Evolutionary conservation across 176 grass and related monocot genomes (phyloP).

Genomic region (Aegilops longissima): DNA sequence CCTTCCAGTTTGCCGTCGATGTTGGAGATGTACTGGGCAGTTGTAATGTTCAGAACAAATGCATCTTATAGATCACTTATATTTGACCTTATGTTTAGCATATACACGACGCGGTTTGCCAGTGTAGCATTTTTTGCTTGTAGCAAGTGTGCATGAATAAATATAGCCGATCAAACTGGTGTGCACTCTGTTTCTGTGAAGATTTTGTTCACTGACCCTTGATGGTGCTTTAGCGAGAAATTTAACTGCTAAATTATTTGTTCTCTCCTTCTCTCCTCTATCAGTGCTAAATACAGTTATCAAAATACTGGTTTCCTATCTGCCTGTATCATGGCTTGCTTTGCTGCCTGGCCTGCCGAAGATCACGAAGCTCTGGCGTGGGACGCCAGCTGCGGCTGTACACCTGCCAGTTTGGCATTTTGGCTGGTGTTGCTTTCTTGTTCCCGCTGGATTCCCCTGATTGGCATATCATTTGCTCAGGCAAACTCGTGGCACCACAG

Average conservation of each 20-base stretch:
- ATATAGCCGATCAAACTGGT: background rate
- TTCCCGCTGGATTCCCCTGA: background rate
- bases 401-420: background rate
- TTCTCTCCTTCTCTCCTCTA: background rate
- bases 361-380: background rate
- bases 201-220: background rate
- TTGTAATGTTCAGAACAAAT: slow-evolving; percentile 21
- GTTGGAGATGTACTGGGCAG: slow-evolving; percentile 10
- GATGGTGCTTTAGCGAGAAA: background rate
- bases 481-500: background rate
- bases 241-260: background rate
- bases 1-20: background rate
- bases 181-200: background rate
- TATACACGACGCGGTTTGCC: background rate
- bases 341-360: background rate
- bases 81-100: background rate
- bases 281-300: background rate
- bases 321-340: background rate
- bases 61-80: background rate
- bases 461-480: background rate
- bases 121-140: background rate
- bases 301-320: background rate
- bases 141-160: slow-evolving; percentile 19
- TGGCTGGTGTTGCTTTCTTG: background rate
- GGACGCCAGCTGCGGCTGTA: background rate